A percentile compares a stretch with the other conserved stretches of the same genome.
phyloP scores from a whole-genome alignment of 2,329 filamentous ascomycete species.

The Fusarium subglutinans region DNA sequence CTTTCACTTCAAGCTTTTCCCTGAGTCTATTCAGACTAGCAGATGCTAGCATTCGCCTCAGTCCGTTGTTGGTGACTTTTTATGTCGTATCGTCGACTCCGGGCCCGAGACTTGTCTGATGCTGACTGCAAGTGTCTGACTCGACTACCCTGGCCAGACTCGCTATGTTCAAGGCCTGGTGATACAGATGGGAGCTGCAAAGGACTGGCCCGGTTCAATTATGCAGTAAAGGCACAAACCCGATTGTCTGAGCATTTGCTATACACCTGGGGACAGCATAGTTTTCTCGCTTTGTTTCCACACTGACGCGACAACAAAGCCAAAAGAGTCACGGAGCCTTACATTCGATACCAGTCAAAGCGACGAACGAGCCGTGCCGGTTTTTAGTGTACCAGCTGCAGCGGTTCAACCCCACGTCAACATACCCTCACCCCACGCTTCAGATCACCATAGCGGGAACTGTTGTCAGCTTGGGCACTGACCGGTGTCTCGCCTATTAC shows the following conservation, averaged over 20 bases:
- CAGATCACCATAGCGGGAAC: background rate
- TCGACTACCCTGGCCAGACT: background rate
- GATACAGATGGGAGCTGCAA: background rate
- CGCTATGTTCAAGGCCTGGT: background rate
- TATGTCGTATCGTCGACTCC: background rate
- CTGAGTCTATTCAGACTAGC: background rate
- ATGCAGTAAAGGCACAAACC: background rate
- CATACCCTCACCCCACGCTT: background rate
- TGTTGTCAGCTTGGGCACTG: slow-evolving; percentile 20
- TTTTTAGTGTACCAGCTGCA: slow-evolving; percentile 5
- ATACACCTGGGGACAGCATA: background rate
- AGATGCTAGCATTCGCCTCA: background rate
- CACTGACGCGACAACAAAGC: slow-evolving; percentile 25
- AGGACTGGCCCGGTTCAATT: background rate
- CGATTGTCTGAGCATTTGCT: background rate
- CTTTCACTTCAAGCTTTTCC: background rate
- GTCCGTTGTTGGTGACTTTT: background rate
- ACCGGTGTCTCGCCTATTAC: slow-evolving; percentile 30
- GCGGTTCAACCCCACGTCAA: slow-evolving; percentile 14
- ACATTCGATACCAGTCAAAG: background rate
- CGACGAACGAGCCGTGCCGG: slow-evolving; percentile 1
- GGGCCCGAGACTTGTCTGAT: background rate
- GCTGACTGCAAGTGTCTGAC: background rate
- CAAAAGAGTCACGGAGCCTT: slow-evolving; percentile 14
- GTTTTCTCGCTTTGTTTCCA: slow-evolving; percentile 27